Evolutionary conservation across 2,329 filamentous ascomycete species (phyloP), one percentile per base, ranked within the genome.

Genomic region (Thermoascus crustaceus): DNA sequence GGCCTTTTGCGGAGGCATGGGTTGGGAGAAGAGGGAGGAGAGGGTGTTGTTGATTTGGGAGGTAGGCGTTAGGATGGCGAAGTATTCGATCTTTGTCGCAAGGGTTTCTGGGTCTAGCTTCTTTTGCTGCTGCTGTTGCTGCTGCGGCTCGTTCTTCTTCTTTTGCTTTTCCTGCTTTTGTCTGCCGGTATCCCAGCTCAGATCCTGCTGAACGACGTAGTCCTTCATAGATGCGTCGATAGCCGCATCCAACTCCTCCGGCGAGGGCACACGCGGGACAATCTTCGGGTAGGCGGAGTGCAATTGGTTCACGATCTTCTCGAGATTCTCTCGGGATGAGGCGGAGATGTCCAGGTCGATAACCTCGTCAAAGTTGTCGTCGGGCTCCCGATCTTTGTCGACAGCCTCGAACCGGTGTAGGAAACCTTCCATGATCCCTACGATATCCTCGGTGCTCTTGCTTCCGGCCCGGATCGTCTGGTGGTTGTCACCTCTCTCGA

Each of bases 401-500:
- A 87, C 71, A 13, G 81, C 75, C 63, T 98, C 83, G 55, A 94
- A 96, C 22, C 91, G 78, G 8, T 75, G 61, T 46, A 98, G 71
- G 62, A 98, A 98, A 3, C 86, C 85, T 49, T 95, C 85, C 91
- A 98, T 96, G 49, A 98, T 94, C 4, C 77, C 76, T 30, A 91
- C 69, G 37, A 91, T 85, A 58, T 94, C 89, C 11, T 72, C 65
- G 30, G 70, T 63, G 29, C 82, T 75, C 37, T 84, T 82, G 30
- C 76, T 82, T n/a, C 67, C 70, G 7, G 89, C 88, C 52, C 91
- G 87, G 40, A 98, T 96, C 0, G 91, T 98, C 63, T 98, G 91
- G 58, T 98, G 91, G 53, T 96, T 96, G 59, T 98, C 87, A 9
- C 91, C 91, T 14, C 91, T 82, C 4, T 77, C 73, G 13, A 95